Base-by-base conservation (phyloP, 2,329 filamentous ascomycete species). In the Trichoderma sp. region DNA sequence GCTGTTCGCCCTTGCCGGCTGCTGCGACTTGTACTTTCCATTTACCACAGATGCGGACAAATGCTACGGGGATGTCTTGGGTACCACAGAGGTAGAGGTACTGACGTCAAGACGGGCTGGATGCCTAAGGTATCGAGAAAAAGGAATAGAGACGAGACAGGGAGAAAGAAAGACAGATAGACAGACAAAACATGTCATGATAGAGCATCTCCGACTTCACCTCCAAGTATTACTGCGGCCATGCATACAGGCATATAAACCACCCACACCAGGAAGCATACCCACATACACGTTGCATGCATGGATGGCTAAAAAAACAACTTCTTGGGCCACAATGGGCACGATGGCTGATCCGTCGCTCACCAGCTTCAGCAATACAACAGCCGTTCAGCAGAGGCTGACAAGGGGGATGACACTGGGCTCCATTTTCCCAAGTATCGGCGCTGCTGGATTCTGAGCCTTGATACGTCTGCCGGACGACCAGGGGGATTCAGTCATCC, bases 221-320 rank as follows among this genome's bases (percentile, higher is more conserved):
- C 43, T 20, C 17, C 43, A 50, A 50, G 43, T 36, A 34, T 12
- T 47, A 23, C 36, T 32, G 36, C 34, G 26, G 23, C 26, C n/a
- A 69, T 69, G 57, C 67, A 53, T 26, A 30, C n/a, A 50, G 20
- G 47, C 47, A 53, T 53, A 68, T 58, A 43, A 20, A 62, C 28
- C 57, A 53, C 39, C 43, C 58, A 70, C 67, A 63, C 67, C 64
- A 58, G 17, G 11, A 20, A 59, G 36, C 34, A 69, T 69, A 61
- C 55, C 57, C 67, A 69, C 67, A 55, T 43, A 70, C 17, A 70
- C 34, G 47, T 30, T 64, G 61, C 61, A 65, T 66, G 68, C 68
- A 65, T 66, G 53, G 28, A 47, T 59, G 61, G 62, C 61, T 17
- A 34, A 59, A 53, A 58, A 67, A 57, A 68, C n/a, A 43, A 17